These are phyloP conservation scores for Candida insectorum DNA, from an alignment of 805 yeast species.

Conservation along the genomic window DNA sequence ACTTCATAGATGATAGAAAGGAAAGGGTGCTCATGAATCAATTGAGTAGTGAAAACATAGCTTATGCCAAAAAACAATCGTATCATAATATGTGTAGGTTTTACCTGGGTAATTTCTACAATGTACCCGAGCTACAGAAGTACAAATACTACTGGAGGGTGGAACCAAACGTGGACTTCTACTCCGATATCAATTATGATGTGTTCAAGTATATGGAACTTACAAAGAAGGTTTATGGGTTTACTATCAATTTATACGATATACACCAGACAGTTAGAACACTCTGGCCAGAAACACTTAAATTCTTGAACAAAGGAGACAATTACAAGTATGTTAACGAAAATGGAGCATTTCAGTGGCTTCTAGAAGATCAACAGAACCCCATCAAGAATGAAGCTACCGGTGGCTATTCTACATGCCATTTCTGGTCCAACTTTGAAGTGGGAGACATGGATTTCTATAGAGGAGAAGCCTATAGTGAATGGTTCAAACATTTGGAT, in stretches of 20 bases:
- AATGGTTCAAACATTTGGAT: constrained; percentile 65
- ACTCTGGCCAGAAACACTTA: constrained; percentile 68
- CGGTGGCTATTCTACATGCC: constrained; percentile 64
- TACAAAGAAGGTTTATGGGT: constrained; percentile 71
- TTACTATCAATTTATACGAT: constrained; percentile 66
- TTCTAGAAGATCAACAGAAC: constrained; percentile 48
- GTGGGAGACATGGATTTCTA: constrained; percentile 81
- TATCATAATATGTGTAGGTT: constrained; percentile 87
- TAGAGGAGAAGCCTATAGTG: constrained; percentile 61
- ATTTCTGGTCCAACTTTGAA: constrained; percentile 90
- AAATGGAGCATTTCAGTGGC: constrained; percentile 51
- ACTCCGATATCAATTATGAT: constrained; percentile 69
- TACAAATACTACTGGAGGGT: constrained; percentile 77
- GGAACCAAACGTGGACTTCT: constrained; percentile 71
- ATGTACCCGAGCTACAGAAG: constrained; percentile 58
- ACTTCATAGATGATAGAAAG: constrained; percentile 44
- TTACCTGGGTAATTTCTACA: constrained; percentile 61
- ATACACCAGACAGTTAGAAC: constrained; percentile 59
- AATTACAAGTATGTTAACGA: constrained; percentile 49
- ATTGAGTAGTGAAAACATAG: constrained; percentile 44
- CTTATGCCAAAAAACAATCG: constrained; percentile 58
- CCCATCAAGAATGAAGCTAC: constrained; percentile 42
- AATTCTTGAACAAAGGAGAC: constrained; percentile 54
- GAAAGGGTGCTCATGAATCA: constrained; percentile 39
- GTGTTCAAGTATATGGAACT: constrained; percentile 70